Percentiles rank a stretch among this genome's conserved stretches.
These are phyloP conservation scores for Vicia villosa DNA, from an alignment of 306 rosid species.

Conservation along the genomic window DNA sequence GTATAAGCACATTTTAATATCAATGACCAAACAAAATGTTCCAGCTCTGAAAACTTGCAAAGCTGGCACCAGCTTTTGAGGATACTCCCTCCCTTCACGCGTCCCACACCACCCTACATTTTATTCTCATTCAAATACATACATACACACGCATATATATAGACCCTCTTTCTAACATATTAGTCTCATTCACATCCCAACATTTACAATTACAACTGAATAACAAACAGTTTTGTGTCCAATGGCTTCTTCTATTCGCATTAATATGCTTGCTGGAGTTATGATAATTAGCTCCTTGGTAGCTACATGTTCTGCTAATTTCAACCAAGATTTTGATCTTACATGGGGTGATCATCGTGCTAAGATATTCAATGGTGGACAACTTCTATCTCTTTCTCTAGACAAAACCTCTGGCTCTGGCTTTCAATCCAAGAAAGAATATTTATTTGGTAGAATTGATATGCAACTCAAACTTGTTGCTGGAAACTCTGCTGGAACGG, in stretches of 20 bases:
- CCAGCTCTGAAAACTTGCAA: conserved; percentile 58
- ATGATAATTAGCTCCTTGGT: conserved; percentile 46
- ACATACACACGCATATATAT: conserved; percentile 35
- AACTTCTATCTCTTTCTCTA: conserved; percentile 69
- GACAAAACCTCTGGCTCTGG: conserved; percentile 86
- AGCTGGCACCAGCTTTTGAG: conserved; percentile 66
- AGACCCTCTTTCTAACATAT: conserved; percentile 37
- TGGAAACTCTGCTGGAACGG: conserved; percentile 90
- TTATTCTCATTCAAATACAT: conserved; percentile 17
- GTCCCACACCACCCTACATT: conserved; percentile 42
- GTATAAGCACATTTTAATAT: not conserved
- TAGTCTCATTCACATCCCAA: conserved; percentile 31
- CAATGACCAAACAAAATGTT: conserved; percentile 3
- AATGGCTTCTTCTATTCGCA: conserved; percentile 44
- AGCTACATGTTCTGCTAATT: conserved; percentile 49
- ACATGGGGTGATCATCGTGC: conserved; percentile 79
- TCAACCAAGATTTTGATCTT: conserved; percentile 67
- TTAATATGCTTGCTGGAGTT: conserved; percentile 30
- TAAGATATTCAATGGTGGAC: conserved; percentile 65
- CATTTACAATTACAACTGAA: too few species aligned
- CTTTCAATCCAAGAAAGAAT: conserved; percentile 69
- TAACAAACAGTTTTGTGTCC: not conserved
- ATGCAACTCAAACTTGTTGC: conserved; percentile 94
- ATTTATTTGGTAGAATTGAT: conserved; percentile 73
- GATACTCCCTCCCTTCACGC: conserved; percentile 52